A percentile compares a stretch with the other conserved stretches of the same genome.
Evolutionary conservation across 805 yeast genomes (phyloP).

Genomic region (Blastobotrys parvus): DNA sequence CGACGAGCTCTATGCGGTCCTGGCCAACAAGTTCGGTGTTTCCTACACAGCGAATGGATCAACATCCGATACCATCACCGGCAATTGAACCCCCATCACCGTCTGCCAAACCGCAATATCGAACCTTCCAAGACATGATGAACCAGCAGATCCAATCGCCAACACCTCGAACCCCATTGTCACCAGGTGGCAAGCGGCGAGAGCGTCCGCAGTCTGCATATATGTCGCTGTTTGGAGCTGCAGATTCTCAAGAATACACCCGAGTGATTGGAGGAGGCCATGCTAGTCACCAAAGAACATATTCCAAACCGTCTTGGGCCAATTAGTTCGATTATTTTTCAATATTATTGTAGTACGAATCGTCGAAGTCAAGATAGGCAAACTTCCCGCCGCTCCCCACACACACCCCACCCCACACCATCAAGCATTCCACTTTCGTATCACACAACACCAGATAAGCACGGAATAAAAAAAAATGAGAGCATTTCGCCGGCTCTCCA

Average conservation of each 20-base stretch:
- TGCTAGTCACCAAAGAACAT: slow-evolving; percentile 6
- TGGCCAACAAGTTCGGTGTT: slow-evolving; percentile 9
- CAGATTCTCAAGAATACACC: slow-evolving; percentile 3
- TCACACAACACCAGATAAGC: no score
- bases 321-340: no score
- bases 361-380: no score
- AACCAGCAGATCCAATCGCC: slow-evolving; percentile 1
- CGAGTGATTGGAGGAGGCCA: slow-evolving; percentile 14
- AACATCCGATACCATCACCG: slow-evolving; percentile 12
- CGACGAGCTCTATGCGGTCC: slow-evolving; percentile 1
- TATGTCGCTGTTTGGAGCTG: slow-evolving; percentile 9
- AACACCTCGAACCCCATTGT: not conserved
- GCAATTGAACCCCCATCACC: slow-evolving; percentile 15
- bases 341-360: no score
- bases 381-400: no score
- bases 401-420: no score
- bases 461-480: no score
- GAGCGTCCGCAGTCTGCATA: slow-evolving; percentile 4
- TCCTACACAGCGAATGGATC: slow-evolving; percentile 13
- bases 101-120: slow-evolving; percentile 14
- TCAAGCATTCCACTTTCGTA: no score
- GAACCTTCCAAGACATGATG: slow-evolving; percentile 15
- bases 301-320: no score
- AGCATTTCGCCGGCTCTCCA: no score
- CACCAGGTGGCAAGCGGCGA: not conserved